Evolutionary conservation across 164 flowering plant species (phyloP).

Genomic region (Dillenia suffruticosa): DNA sequence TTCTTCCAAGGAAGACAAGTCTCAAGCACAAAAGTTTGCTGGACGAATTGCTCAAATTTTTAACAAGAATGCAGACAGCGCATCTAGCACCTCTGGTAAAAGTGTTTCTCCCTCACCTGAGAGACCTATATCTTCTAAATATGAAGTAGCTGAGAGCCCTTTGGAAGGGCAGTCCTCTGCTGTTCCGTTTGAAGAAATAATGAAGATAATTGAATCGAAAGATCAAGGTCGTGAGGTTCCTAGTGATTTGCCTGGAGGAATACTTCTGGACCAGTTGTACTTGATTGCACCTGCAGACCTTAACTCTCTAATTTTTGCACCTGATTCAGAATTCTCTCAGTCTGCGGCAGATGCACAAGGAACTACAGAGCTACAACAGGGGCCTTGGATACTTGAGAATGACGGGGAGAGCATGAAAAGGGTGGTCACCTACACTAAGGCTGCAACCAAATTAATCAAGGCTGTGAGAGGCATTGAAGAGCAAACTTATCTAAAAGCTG

Average conservation of each 20-base stretch:
- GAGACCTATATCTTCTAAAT: slow-evolving; percentile 26
- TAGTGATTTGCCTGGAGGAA: slow-evolving; percentile 69
- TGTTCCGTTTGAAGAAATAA: slow-evolving; percentile 53
- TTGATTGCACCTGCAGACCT: slow-evolving; percentile 56
- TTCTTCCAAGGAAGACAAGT: slow-evolving; percentile 52
- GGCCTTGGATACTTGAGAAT: slow-evolving; percentile 73
- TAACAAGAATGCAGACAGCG: slow-evolving; percentile 37
- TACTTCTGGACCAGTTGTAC: slow-evolving; percentile 71
- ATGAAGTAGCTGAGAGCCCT: slow-evolving; percentile 32
- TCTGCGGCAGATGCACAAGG: slow-evolving; percentile 62
- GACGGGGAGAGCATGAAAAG: slow-evolving; percentile 58
- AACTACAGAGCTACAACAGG: slow-evolving; percentile 61
- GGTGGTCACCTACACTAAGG: slow-evolving; percentile 56
- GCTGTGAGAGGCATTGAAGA: slow-evolving; percentile 90
- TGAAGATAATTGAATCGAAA: slow-evolving; percentile 46
- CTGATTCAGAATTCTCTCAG: slow-evolving; percentile 51
- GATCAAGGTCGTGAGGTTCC: slow-evolving; percentile 65
- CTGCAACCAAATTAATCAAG: slow-evolving; percentile 63
- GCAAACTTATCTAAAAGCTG: slow-evolving; percentile 77
- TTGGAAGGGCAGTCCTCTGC: slow-evolving; percentile 45
- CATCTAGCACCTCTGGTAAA: slow-evolving; percentile 18
- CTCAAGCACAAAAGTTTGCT: slow-evolving; percentile 33
- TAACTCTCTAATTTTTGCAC: slow-evolving; percentile 65
- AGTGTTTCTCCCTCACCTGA: slow-evolving; percentile 28
- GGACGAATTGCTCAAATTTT: slow-evolving; percentile 65